Percentiles rank a stretch among this genome's conserved stretches.
Evolutionary conservation across 176 grass and related monocot species (phyloP).

Genomic region (Tillandsia fasciculata): DNA sequence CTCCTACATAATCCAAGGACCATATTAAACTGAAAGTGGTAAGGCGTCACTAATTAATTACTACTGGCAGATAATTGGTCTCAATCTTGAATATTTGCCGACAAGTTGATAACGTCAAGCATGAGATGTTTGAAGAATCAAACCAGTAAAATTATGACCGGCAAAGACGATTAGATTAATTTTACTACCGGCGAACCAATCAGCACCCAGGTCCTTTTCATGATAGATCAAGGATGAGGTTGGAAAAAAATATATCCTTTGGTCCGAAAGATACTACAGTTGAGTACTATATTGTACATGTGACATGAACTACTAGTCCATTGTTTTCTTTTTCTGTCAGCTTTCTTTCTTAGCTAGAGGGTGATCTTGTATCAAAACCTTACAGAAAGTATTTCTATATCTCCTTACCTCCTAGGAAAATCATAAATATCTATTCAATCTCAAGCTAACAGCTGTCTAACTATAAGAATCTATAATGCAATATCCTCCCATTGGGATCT

Average conservation of each 20-base stretch:
- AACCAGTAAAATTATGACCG: neutral
- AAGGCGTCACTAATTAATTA: neutral
- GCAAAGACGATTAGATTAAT: neutral
- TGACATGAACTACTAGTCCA: neutral
- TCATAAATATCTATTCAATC: neutral
- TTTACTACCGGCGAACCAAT: neutral
- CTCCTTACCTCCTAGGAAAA: neutral
- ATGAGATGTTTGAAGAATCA: constrained; percentile 12
- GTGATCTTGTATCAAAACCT: no score
- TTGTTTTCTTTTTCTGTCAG: neutral
- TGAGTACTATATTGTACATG: neutral
- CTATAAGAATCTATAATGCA: neutral
- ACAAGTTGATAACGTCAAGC: constrained; percentile 6
- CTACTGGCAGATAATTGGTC: neutral
- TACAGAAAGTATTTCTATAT: neutral
- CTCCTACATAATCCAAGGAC: constrained; percentile 2
- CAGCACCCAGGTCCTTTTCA: neutral
- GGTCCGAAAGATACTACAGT: neutral
- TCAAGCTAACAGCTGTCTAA: neutral
- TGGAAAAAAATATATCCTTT: neutral
- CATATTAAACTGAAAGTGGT: neutral
- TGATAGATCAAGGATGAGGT: neutral
- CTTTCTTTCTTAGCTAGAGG: neutral
- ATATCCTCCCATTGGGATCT: neutral
- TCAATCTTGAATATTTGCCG: neutral